Percentiles rank a stretch among this genome's conserved stretches.
Conservation (phyloP, 192 early-diverging fungal genomes). For the Coemansia sp. region DNA sequence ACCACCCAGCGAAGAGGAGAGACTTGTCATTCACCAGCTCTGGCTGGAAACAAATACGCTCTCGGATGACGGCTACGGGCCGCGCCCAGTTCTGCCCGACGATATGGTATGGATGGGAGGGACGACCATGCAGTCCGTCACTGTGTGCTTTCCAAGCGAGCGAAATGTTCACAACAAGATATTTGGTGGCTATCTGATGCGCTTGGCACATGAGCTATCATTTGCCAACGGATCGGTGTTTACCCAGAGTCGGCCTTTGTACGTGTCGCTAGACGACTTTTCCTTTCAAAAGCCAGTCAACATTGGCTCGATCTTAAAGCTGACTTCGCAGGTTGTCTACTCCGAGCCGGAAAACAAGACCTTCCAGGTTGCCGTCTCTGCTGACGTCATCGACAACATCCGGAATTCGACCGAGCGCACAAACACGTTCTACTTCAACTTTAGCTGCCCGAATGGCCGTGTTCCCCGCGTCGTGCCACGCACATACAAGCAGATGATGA, state of each 20-base stretch:
- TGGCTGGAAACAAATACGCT: conserved; percentile 72
- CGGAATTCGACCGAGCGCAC: conserved; percentile 64
- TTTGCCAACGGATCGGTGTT: conserved; percentile 74
- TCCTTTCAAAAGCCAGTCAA: conserved; percentile 82
- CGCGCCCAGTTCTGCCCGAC: conserved; percentile 35
- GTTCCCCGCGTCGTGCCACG: conserved; percentile 69
- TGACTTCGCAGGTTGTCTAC: conserved; percentile 78
- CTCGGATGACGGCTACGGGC: conserved; percentile 25
- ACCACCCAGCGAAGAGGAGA: conserved; percentile 79
- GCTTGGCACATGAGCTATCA: conserved; percentile 81
- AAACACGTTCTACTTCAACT: conserved; percentile 88
- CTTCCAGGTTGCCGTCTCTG: conserved; percentile 66
- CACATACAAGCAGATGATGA: conserved; percentile 81
- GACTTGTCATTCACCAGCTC: conserved; percentile 72
- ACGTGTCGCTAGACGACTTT: conserved; percentile 71
- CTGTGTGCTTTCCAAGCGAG: conserved; percentile 71
- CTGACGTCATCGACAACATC: conserved; percentile 74
- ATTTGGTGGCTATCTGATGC: conserved; percentile 82
- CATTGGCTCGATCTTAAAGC: conserved; percentile 72
- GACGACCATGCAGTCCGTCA: conserved; percentile 68
- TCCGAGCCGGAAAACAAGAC: conserved; percentile 59
- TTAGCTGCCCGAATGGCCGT: conserved; percentile 45
- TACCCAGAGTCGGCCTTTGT: conserved; percentile 56
- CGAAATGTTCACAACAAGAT: conserved; percentile 79
- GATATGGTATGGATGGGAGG: conserved; percentile 72